Evolutionary conservation across 2,329 filamentous ascomycete genomes (phyloP), one percentile per base, ranked within the genome.

Genomic region (Clarireedia monteithiana): DNA sequence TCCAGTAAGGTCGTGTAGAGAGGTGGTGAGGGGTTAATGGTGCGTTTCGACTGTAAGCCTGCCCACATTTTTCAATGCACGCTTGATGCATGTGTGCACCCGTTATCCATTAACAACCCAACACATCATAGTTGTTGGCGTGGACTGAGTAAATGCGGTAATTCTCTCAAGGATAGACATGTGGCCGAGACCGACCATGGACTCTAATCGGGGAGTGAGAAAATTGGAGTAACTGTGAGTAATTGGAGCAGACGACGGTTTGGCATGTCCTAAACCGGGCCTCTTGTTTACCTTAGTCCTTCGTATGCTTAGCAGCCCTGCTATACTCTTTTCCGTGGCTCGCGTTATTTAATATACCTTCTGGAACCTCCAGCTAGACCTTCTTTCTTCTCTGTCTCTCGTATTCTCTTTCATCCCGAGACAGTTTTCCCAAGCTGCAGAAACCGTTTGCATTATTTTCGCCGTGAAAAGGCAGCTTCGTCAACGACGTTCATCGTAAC

Each of bases 51-150:
- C 38, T 15, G 38, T 55, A 51, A 55, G 53, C 53, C 46, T 27
- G 30, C 48, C 53, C 53, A 55, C 53, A 36, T 55, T 55, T 55
- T 46, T 15, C 39, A 12, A 51, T 52, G 47, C 48, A 51, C 53
- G 39, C 36, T 56, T 46, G 30, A 55, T 55, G 53, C 53, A 55
- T 55, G 53, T 45, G 39, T 55, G 42, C 53, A 51, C 53, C 45
- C 53, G 27, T 44, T 53, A 57, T 53, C 55, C 55, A 57, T 53
- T 57, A 20, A 53, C 55, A 53, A 30, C 55, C 55, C 44, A 57
- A 38, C 55, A 57, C 55, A 57, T 57, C 55, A 57, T 53, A 40
- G 14, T 24, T 56, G 54, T 48, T 57, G 53, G 53, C 53, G 53
- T 55, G 55, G 48, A 53, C 30, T 9, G 23, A 44, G 17, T 38